Evolutionary conservation across 208 protist species (phyloP).

Genomic region (Spongospora subterranea): DNA sequence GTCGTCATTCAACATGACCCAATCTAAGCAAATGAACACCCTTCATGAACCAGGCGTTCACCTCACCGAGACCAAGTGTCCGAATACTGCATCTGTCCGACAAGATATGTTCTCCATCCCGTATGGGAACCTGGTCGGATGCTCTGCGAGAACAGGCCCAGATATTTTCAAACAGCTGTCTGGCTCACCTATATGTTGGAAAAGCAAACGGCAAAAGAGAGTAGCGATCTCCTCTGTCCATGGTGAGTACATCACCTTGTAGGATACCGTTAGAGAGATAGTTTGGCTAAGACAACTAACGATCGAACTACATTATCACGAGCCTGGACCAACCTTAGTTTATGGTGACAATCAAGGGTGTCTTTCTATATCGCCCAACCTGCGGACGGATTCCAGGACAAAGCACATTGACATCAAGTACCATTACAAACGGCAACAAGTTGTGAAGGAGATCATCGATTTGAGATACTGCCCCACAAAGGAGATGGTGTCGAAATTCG

Average conservation of each 20-base stretch:
- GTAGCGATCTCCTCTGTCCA: neutral
- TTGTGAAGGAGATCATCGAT: neutral
- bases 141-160: neutral
- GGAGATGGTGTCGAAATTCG: no score
- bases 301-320: neutral
- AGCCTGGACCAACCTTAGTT: neutral
- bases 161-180: neutral
- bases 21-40: neutral
- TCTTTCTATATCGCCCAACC: neutral
- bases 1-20: neutral
- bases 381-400: neutral
- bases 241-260: constrained; percentile 44
- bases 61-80: neutral
- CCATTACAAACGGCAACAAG: constrained; percentile 11
- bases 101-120: neutral
- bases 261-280: neutral
- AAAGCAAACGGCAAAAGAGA: constrained; percentile 4
- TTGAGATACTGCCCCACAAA: neutral
- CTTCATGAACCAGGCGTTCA: neutral
- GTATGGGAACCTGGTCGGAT: neutral
- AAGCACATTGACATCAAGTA: constrained; percentile 54
- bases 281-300: constrained; percentile 28
- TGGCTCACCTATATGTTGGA: constrained; percentile 24
- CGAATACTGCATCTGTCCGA: neutral
- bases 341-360: constrained; percentile 2